A percentile compares a stretch with the other conserved stretches of the same genome.
Evolutionary conservation across 2,329 filamentous ascomycete genomes (phyloP).

Genomic region (Ceratocystis smalleyi): DNA sequence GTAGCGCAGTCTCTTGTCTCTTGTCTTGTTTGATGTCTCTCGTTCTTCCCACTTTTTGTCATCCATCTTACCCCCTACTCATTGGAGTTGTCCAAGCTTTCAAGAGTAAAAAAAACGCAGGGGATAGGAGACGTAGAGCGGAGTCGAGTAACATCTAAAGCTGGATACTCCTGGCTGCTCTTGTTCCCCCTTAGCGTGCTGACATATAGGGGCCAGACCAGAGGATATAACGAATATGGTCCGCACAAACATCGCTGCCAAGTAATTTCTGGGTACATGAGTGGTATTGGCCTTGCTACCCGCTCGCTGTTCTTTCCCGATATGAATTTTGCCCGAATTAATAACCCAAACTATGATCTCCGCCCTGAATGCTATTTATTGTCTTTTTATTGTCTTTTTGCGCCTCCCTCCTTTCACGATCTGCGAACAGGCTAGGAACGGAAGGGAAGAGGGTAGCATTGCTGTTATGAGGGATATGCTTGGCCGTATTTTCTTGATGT

Average conservation of each 20-base stretch:
- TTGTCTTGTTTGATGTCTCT: too few relatives aligned
- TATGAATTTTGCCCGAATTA: background rate
- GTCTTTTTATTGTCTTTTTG: background rate
- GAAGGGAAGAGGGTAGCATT: too few relatives aligned
- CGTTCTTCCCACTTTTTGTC: too few relatives aligned
- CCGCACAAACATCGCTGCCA: background rate
- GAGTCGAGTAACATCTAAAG: background rate
- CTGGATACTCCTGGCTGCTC: too few relatives aligned
- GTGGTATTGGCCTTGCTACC: background rate
- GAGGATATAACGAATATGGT: background rate
- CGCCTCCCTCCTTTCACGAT: background rate
- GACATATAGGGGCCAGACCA: background rate
- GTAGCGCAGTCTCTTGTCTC: too few relatives aligned
- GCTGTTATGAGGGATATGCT: background rate
- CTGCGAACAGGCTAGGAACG: too few relatives aligned
- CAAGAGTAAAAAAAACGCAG: background rate
- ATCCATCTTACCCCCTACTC: too few relatives aligned
- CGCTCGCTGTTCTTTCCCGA: background rate
- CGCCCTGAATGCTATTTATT: background rate
- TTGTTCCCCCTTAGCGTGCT: background rate
- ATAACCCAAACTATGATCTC: background rate
- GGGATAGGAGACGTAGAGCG: background rate
- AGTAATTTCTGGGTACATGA: background rate
- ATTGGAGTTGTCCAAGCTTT: too few relatives aligned
- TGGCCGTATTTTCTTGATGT: background rate